Conservation (phyloP, 1,284 basidiomycete species). For the Kwoniella shivajii region DNA sequence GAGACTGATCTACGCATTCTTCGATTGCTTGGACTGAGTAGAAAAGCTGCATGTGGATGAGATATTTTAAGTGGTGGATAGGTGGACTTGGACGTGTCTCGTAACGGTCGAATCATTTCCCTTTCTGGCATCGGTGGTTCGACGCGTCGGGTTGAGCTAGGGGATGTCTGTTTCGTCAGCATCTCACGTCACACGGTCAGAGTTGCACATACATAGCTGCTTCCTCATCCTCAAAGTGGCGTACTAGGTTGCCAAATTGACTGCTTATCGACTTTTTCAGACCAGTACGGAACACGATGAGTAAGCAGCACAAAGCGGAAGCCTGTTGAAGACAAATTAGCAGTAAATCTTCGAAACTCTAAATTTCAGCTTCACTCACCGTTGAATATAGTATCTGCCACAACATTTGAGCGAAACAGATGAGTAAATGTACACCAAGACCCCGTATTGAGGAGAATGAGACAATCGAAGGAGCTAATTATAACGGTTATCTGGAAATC, state of each 20-base stretch:
- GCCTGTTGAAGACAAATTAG: neutral
- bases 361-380: neutral
- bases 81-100: no score
- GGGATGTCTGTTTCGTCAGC: no score
- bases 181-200: no score
- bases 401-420: neutral
- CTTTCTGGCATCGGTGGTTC: no score
- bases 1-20: no score
- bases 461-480: neutral
- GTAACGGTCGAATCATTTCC: no score
- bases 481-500: neutral
- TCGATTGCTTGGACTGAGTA: no score
- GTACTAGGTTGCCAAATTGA: neutral
- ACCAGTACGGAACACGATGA: conserved; percentile 1
- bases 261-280: neutral
- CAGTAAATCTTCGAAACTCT: no score
- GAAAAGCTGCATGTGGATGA: no score
- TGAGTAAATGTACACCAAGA: neutral
- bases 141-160: no score
- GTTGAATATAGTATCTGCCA: conserved; percentile 5
- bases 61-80: no score
- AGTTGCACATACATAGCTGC: neutral
- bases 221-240: neutral
- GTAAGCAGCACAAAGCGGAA: conserved; percentile 1
- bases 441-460: neutral